Evolutionary conservation across 257 asterid species (phyloP).

Genomic region (Salvia splendens): DNA sequence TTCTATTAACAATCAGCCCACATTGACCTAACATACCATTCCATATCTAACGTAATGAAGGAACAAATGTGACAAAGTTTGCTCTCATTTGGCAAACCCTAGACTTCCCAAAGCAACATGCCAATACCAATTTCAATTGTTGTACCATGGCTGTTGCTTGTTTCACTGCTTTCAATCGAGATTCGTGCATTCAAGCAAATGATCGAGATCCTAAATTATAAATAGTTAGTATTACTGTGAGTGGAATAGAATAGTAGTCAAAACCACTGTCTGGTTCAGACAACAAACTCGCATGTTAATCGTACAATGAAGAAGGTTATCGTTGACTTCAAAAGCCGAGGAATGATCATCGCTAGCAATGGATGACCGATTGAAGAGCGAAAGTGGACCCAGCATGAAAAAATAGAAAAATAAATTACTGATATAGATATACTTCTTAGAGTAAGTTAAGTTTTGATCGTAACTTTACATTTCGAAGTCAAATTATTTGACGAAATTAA

Average conservation of each 20-base stretch:
- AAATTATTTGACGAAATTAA: background rate
- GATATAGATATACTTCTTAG: background rate
- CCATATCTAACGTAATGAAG: slow-evolving; percentile 32
- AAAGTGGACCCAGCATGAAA: no score
- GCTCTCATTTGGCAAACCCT: slow-evolving; percentile 27
- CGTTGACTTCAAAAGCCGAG: no score
- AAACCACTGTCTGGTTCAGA: no score
- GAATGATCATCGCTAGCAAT: no score
- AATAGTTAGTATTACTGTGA: no score
- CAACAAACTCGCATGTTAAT: no score
- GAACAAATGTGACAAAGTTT: slow-evolving; percentile 34
- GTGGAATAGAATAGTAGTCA: no score
- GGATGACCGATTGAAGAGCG: no score
- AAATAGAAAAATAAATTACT: no score
- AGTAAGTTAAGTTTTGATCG: background rate
- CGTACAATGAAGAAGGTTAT: no score
- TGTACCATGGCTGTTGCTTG: background rate
- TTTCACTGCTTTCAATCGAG: background rate
- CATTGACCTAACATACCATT: slow-evolving; percentile 32
- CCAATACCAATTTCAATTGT: background rate
- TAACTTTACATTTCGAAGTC: background rate
- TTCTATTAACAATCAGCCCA: slow-evolving; percentile 28
- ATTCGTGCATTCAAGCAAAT: background rate
- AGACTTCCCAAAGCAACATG: slow-evolving; percentile 24
- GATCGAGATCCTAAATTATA: no score